These are phyloP conservation scores for Colletotrichum cuscutae DNA, from an alignment of 2,329 filamentous ascomycete genomes.

Conservation along the genomic window DNA sequence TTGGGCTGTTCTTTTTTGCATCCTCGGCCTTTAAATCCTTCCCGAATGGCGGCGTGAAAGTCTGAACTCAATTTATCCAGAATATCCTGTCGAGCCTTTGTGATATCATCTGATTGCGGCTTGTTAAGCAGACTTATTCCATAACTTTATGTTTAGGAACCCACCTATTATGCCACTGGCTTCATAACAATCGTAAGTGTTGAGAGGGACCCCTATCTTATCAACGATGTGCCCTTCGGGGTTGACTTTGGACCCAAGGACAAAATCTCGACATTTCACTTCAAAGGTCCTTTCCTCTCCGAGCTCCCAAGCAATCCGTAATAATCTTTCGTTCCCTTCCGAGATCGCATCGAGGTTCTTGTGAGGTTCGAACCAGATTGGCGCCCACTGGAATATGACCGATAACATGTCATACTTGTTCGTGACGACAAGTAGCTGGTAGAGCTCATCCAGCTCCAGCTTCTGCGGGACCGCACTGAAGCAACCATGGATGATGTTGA, in stretches of 20 bases:
- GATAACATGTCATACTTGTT: background rate
- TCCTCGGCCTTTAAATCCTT: background rate
- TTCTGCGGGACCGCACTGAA: background rate
- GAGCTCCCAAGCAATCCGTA: constrained; percentile 14
- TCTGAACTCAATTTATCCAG: rapidly evolving
- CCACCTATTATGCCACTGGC: background rate
- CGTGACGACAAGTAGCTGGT: background rate
- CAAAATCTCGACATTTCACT: rapidly evolving
- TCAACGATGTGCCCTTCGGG: background rate
- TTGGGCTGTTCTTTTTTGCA: background rate
- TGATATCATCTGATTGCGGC: background rate
- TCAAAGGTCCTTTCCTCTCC: background rate
- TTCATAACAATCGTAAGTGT: background rate
- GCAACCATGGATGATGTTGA: background rate
- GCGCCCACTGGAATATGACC: too few species aligned
- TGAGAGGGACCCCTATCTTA: background rate
- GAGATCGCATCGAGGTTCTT: background rate
- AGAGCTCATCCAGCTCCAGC: background rate
- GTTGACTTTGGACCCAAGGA: background rate
- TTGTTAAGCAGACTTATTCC: background rate
- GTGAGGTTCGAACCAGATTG: background rate
- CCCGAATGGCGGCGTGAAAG: background rate
- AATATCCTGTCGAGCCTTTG: background rate
- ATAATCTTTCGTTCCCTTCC: background rate
- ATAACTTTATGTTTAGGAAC: rapidly evolving